Evolutionary conservation across 2,329 filamentous ascomycete species (phyloP).

Genomic region (Xenosphaeropsis pyriputrescens): DNA sequence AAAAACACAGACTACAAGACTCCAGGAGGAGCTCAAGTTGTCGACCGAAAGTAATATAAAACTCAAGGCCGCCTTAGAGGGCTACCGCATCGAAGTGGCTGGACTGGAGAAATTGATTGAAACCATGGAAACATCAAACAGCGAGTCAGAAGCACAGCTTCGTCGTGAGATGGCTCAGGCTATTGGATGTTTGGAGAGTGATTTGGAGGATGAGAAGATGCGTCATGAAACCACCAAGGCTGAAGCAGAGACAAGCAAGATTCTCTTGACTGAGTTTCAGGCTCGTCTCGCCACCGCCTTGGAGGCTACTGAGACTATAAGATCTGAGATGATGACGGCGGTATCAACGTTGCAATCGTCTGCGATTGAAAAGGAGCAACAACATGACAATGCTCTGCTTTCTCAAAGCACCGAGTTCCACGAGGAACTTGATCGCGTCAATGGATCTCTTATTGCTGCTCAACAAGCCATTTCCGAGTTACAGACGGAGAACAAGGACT

Average conservation of each 20-base stretch:
- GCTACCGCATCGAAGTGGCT: conserved; percentile 36
- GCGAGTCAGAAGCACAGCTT: conserved; percentile 5
- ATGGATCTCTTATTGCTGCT: conserved; percentile 27
- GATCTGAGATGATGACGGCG: conserved; percentile 16
- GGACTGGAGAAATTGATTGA: conserved; percentile 37
- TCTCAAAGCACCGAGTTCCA: conserved; percentile 33
- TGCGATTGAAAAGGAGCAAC: conserved; percentile 5
- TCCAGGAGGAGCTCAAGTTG: conserved; percentile 11
- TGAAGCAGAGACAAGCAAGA: conserved; percentile 21
- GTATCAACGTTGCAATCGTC: conserved; percentile 5
- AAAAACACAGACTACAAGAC: conserved; percentile 4
- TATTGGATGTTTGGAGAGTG: conserved; percentile 8
- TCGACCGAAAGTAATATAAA: conserved; percentile 30
- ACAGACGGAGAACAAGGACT: conserved; percentile 27
- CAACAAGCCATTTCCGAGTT: conserved; percentile 29
- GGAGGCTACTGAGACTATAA: conserved; percentile 22
- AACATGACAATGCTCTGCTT: conserved; percentile 31
- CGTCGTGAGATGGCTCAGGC: conserved; percentile 6
- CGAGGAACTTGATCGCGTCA: conserved; percentile 31
- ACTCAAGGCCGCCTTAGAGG: conserved; percentile 33
- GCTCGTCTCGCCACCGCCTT: conserved; percentile 25
- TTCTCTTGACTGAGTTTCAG: conserved; percentile 27
- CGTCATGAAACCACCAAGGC: conserved; percentile 13
- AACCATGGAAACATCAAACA: conserved; percentile 26
- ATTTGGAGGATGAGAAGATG: conserved; percentile 19